These are phyloP conservation scores for Penicillium sp. DNA, from an alignment of 2,329 filamentous ascomycete genomes.

Conservation along the genomic window DNA sequence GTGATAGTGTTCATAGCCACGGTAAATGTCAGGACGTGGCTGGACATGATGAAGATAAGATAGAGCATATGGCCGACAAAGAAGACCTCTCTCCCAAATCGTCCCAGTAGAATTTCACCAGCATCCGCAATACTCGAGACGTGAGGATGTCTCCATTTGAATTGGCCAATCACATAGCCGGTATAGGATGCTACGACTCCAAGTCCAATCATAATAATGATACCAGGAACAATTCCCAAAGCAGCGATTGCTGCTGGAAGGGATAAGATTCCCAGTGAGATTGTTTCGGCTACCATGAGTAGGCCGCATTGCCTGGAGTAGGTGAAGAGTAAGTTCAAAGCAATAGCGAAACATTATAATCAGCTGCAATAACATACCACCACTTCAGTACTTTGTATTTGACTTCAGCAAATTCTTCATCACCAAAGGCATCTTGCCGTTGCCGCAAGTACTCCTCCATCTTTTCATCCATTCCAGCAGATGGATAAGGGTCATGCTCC, in stretches of 20 bases:
- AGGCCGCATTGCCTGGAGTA: slow-evolving; percentile 46
- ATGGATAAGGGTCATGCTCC: not conserved
- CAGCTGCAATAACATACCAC: slow-evolving; percentile 31
- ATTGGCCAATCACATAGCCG: slow-evolving; percentile 64
- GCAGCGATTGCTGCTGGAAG: slow-evolving; percentile 58
- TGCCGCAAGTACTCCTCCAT: slow-evolving; percentile 4
- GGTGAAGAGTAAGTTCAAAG: not conserved
- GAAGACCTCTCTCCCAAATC: slow-evolving; percentile 64
- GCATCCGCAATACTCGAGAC: slow-evolving; percentile 71
- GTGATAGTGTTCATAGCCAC: slow-evolving; percentile 71
- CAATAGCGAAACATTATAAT: not conserved
- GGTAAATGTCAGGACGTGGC: slow-evolving; percentile 72
- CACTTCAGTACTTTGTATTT: slow-evolving; percentile 57
- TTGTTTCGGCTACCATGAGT: slow-evolving; percentile 64
- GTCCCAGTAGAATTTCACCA: slow-evolving; percentile 64
- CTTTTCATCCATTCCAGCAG: not conserved
- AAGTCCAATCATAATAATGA: slow-evolving; percentile 58
- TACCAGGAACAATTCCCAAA: slow-evolving; percentile 55
- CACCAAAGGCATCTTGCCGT: slow-evolving; percentile 41
- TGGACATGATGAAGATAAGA: slow-evolving; percentile 70
- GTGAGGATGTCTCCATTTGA: slow-evolving; percentile 61
- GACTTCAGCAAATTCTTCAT: slow-evolving; percentile 47
- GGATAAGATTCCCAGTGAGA: slow-evolving; percentile 61
- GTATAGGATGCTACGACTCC: slow-evolving; percentile 64
- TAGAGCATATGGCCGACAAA: slow-evolving; percentile 66